A percentile compares a stretch with the other conserved stretches of the same genome.
These are phyloP conservation scores for Trichomonas tenax DNA, from an alignment of 208 protist genomes.

Conservation along the genomic window DNA sequence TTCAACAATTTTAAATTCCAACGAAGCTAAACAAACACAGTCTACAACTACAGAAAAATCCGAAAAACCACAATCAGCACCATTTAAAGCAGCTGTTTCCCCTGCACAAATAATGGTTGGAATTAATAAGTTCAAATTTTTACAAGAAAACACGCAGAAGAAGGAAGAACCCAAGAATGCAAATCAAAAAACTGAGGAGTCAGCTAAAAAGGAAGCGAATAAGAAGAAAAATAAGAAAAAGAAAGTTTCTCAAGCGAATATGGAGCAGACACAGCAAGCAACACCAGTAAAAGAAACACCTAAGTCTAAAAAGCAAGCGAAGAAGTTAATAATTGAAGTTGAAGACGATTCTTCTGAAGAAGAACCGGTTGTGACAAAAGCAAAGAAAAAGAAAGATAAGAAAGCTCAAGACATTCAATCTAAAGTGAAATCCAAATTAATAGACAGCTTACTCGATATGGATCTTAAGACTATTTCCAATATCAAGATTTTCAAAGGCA, in stretches of 20 bases:
- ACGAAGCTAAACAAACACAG: background rate
- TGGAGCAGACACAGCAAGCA: background rate
- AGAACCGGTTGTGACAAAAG: background rate
- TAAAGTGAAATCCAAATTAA: background rate
- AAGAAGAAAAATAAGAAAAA: background rate
- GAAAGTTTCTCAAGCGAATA: background rate
- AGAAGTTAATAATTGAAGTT: background rate
- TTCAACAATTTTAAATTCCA: background rate
- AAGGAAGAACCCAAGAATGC: background rate
- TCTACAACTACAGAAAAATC: too few relatives aligned
- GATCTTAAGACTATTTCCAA: background rate
- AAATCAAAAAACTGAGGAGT: background rate
- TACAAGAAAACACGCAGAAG: background rate
- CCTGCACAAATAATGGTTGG: background rate
- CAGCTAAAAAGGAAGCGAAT: background rate
- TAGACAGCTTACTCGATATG: background rate
- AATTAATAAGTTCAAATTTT: background rate
- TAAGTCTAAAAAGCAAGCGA: background rate
- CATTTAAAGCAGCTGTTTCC: background rate
- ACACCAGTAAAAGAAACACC: background rate
- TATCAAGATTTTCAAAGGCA: background rate
- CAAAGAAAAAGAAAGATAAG: background rate
- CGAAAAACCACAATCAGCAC: background rate
- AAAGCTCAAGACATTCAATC: background rate
- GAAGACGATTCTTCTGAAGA: background rate